Evolutionary conservation across 495 filamentous ascomycete genomes (phyloP).

Genomic region (Aspergillus nanangensis): DNA sequence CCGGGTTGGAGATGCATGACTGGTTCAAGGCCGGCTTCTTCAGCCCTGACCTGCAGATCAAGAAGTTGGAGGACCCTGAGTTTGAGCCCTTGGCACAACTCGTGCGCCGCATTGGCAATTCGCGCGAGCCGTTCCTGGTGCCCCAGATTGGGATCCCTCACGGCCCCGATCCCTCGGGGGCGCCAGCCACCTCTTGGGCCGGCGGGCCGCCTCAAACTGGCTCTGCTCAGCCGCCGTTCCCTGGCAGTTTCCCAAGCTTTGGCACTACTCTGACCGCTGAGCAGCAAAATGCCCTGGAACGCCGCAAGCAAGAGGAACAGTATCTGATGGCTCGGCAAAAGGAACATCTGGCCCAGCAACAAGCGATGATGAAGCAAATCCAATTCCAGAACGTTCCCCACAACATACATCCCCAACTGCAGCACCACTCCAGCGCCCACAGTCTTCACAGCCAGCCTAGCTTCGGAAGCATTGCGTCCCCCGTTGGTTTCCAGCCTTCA

Average conservation of each 20-base stretch:
- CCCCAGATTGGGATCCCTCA: conserved; percentile 94
- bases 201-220: conserved; percentile 41
- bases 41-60: conserved; percentile 87
- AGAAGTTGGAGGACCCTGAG: conserved; percentile 85
- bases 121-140: conserved; percentile 92
- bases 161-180: conserved; percentile 61
- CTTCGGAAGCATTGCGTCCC: conserved; percentile 88
- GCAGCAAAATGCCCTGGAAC: conserved; percentile 94
- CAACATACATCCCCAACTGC: conserved; percentile 53
- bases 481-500: conserved; percentile 67
- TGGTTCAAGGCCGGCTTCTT: conserved; percentile 99
- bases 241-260: conserved; percentile 90
- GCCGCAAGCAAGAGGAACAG: conserved; percentile 96
- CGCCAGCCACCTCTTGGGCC: conserved; percentile 31
- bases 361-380: conserved; percentile 72
- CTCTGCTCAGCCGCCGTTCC: conserved; percentile 88
- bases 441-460: conserved; percentile 95
- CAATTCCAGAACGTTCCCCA: conserved; percentile 56
- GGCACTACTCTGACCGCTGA: conserved; percentile 96
- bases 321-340: conserved; percentile 93
- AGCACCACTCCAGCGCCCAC: conserved; percentile 91
- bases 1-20: conserved; percentile 97
- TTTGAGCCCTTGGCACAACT: conserved; percentile 96
- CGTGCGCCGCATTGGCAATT: conserved; percentile 95
- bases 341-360: conserved; percentile 85